Conservation (phyloP, 176 grass and related monocot genomes). For the Neostapfia colusana region DNA sequence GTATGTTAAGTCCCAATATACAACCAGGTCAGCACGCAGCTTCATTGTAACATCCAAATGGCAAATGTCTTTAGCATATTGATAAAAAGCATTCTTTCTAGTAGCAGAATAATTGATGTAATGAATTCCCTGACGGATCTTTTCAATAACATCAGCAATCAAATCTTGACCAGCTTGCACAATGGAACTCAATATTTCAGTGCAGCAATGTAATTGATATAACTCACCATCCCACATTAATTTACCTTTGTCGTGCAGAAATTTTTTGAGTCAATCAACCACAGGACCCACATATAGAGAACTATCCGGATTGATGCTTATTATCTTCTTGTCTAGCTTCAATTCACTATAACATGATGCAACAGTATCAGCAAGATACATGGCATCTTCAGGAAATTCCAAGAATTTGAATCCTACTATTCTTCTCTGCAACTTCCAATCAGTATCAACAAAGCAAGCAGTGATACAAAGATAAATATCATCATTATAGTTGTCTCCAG, state of each 20-base stretch:
- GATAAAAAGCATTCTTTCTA: constrained; percentile 22
- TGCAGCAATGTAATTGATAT: constrained; percentile 11
- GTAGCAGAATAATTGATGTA: constrained; percentile 8
- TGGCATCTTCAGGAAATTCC: constrained; percentile 26
- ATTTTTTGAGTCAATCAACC: constrained; percentile 28
- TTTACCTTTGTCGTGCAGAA: background rate
- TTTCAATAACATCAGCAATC: constrained; percentile 29
- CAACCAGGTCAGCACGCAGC: constrained; percentile 8
- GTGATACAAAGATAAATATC: constrained; percentile 28
- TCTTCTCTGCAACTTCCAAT: constrained; percentile 36
- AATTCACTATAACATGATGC: background rate
- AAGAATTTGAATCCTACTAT: constrained; percentile 30
- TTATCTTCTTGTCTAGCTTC: constrained; percentile 30
- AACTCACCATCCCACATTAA: constrained; percentile 38
- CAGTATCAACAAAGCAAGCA: constrained; percentile 36
- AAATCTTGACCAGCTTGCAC: constrained; percentile 16
- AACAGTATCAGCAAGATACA: constrained; percentile 5
- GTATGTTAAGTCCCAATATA: constrained; percentile 38
- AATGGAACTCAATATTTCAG: constrained; percentile 15
- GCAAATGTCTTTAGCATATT: constrained; percentile 10
- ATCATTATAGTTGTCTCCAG: background rate
- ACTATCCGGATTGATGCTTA: constrained; percentile 41
- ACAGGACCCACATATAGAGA: constrained; percentile 20
- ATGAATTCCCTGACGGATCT: constrained; percentile 32
- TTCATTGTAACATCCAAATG: constrained; percentile 33